Conservation (phyloP, 169 alveolate species). For the Blepharisma undulans region DNA sequence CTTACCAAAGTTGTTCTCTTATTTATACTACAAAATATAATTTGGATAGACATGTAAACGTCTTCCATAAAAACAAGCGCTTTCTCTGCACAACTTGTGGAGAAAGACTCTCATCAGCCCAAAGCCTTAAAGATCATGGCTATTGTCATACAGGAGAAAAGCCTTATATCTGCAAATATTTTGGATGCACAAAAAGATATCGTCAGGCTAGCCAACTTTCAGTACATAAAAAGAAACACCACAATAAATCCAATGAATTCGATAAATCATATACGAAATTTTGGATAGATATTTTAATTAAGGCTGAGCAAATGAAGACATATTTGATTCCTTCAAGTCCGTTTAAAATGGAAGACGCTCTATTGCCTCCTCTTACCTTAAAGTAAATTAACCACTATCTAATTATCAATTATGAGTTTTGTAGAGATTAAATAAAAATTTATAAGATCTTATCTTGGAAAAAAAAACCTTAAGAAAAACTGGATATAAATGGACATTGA, state of each 20-base stretch:
- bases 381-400: too few species aligned
- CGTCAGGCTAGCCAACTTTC: constrained; percentile 24
- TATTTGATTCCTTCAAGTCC: not conserved
- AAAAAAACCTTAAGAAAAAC: too few species aligned
- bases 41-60: not conserved
- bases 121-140: constrained; percentile 7
- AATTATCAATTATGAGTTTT: too few species aligned
- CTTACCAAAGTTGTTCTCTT: not conserved
- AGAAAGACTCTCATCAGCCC: not conserved
- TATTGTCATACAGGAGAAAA: constrained; percentile 27
- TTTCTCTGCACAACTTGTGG: constrained; percentile 21
- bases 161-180: not conserved
- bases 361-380: not conserved
- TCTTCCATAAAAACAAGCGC: not conserved
- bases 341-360: not conserved
- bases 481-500: too few species aligned
- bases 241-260: too few species aligned
- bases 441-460: too few species aligned
- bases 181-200: not conserved
- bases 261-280: too few species aligned
- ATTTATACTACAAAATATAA: not conserved
- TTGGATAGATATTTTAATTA: not conserved
- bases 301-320: not conserved
- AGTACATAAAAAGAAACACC: not conserved
- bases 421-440: too few species aligned